Percentiles rank a stretch among this genome's conserved stretches.
Evolutionary conservation across 2,329 filamentous ascomycete species (phyloP).

Genomic region (Aspergillus eucalypticola): DNA sequence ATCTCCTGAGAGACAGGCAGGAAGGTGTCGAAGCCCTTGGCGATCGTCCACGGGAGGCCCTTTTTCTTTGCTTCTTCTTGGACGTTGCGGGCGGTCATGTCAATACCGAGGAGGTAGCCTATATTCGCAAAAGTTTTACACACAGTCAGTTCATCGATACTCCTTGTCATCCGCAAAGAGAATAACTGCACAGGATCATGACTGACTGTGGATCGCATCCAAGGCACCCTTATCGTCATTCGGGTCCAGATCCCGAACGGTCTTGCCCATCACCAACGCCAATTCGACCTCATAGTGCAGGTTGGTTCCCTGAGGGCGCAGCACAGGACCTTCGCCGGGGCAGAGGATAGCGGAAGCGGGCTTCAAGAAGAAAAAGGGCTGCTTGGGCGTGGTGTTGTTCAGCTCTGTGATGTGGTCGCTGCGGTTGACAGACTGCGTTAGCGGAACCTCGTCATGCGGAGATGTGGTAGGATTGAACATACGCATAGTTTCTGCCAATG

Average conservation of each 20-base stretch:
- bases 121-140: constrained; percentile 5
- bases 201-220: constrained; percentile 74
- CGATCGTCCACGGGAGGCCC: constrained; percentile 92
- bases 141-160: background rate
- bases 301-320: constrained; percentile 78
- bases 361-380: constrained; percentile 99
- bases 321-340: constrained; percentile 74
- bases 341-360: constrained; percentile 82
- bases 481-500: constrained; percentile 97
- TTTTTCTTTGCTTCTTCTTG: constrained; percentile 98
- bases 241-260: constrained; percentile 71
- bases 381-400: constrained; percentile 81
- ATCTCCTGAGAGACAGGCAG: constrained; percentile 82
- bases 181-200: background rate
- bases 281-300: constrained; percentile 96
- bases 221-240: constrained; percentile 74
- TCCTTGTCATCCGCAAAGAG: background rate
- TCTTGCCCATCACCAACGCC: constrained; percentile 82
- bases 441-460: constrained; percentile 1
- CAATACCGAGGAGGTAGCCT: constrained; percentile 89
- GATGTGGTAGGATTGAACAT: constrained; percentile 39
- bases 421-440: constrained; percentile 17
- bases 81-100: constrained; percentile 94
- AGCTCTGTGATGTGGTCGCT: constrained; percentile 94
- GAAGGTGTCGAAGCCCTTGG: constrained; percentile 98